Conservation (phyloP, 1,284 basidiomycete species). For the Trametes polyzona region DNA sequence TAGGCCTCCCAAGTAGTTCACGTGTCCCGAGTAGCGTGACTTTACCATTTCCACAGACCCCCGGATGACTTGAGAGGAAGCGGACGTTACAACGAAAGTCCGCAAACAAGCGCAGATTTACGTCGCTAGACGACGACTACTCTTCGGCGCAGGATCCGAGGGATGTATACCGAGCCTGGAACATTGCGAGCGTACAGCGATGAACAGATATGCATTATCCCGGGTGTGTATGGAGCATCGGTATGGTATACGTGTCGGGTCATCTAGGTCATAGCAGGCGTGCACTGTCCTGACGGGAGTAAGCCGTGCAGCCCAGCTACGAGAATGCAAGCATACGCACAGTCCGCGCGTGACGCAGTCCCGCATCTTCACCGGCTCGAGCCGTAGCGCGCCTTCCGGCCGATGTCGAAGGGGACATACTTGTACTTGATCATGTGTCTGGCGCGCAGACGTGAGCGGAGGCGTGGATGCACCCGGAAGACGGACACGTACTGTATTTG, state of each 20-base stretch:
- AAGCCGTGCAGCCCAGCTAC: background rate
- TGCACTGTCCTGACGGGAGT: background rate
- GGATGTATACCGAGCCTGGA: too few species aligned
- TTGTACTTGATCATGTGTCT: constrained; percentile 99
- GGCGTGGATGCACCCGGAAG: background rate
- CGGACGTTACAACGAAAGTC: too few species aligned
- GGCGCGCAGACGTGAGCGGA: constrained; percentile 7
- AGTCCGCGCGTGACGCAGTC: constrained; percentile 19
- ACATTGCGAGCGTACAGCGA: constrained; percentile 11
- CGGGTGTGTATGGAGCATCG: constrained; percentile 12
- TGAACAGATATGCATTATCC: constrained; percentile 15
- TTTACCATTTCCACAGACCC: too few species aligned
- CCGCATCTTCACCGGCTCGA: constrained; percentile 4
- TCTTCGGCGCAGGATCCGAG: background rate
- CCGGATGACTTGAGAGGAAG: too few species aligned
- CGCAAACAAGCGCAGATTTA: too few species aligned
- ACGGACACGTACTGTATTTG: constrained; percentile 84
- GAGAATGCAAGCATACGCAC: background rate
- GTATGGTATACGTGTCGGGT: constrained; percentile 25
- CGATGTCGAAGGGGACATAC: constrained; percentile 91
- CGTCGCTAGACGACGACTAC: too few species aligned
- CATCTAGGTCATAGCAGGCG: constrained; percentile 23
- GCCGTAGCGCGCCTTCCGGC: constrained; percentile 81
- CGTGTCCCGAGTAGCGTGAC: too few species aligned
- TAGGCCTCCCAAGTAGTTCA: too few species aligned